Conservation (phyloP, 2,329 filamentous ascomycete genomes). For the Chaetothyriales sp. region DNA sequence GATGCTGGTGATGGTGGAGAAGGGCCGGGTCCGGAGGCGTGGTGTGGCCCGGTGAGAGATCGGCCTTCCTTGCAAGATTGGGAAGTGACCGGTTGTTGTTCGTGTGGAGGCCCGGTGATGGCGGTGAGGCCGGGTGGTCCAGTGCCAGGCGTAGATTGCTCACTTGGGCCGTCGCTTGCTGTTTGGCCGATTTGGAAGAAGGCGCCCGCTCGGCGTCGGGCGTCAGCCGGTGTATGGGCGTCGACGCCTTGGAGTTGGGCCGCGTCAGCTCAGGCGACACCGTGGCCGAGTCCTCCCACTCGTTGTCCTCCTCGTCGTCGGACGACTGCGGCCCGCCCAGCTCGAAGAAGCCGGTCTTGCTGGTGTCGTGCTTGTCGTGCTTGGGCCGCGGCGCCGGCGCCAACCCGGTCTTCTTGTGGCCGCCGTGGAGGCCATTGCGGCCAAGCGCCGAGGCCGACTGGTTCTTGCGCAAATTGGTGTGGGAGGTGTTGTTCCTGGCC, state of each 20-base stretch:
- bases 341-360: slow-evolving; percentile 34
- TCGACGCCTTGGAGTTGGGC: slow-evolving; percentile 27
- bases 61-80: slow-evolving; percentile 7
- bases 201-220: slow-evolving; percentile 9
- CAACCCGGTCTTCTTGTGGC: slow-evolving; percentile 29
- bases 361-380: slow-evolving; percentile 24
- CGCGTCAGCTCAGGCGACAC: slow-evolving; percentile 35
- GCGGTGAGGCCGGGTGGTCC: neutral
- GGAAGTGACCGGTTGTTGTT: slow-evolving; percentile 11
- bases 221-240: slow-evolving; percentile 11
- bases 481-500: slow-evolving; percentile 25
- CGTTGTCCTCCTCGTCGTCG: slow-evolving; percentile 29
- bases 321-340: slow-evolving; percentile 27
- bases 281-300: slow-evolving; percentile 35
- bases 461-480: slow-evolving; percentile 32
- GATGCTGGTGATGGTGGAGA: slow-evolving; percentile 18
- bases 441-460: slow-evolving; percentile 29
- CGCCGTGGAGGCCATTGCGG: slow-evolving; percentile 25
- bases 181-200: neutral
- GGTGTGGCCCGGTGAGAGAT: slow-evolving; percentile 6
- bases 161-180: no score
- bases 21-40: slow-evolving; percentile 12
- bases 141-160: neutral
- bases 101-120: neutral
- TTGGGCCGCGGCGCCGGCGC: slow-evolving; percentile 17